phyloP scores from a whole-genome alignment of 2,329 filamentous ascomycete species.

The Alternaria gaisen region DNA sequence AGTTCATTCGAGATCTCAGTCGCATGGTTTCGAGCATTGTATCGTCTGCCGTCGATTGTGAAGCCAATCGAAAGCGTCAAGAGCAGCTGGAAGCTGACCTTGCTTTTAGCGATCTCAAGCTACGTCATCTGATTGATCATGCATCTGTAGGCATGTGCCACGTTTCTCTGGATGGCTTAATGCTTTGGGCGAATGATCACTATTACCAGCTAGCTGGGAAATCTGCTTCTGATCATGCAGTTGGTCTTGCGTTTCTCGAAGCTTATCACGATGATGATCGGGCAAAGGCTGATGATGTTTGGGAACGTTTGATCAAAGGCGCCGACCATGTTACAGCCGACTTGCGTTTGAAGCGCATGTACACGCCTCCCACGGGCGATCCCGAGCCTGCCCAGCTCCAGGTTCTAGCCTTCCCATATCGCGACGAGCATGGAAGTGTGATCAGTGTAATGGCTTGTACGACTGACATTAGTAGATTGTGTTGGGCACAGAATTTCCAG shows the following conservation, averaged over 20 bases:
- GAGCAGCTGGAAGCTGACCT: constrained; percentile 46
- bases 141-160: constrained; percentile 49
- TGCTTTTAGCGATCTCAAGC: constrained; percentile 45
- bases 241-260: constrained; percentile 34
- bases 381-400: constrained; percentile 44
- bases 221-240: constrained; percentile 25
- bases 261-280: constrained; percentile 41
- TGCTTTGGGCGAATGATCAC: constrained; percentile 49
- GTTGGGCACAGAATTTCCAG: constrained; percentile 52
- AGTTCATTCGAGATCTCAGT: constrained; percentile 44
- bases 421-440: constrained; percentile 39
- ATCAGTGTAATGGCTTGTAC: constrained; percentile 51
- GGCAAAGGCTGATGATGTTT: constrained; percentile 34
- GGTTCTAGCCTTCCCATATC: constrained; percentile 47
- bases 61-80: constrained; percentile 35
- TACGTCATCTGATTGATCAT: constrained; percentile 48
- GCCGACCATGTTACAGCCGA: constrained; percentile 39
- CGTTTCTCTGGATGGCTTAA: constrained; percentile 38
- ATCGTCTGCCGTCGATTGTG: constrained; percentile 30
- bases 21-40: constrained; percentile 46
- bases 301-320: constrained; percentile 36
- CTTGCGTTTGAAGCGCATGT: constrained; percentile 42
- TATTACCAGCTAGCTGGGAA: constrained; percentile 43
- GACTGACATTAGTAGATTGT: constrained; percentile 51
- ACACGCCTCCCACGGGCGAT: constrained; percentile 42